Percentiles rank a stretch among this genome's conserved stretches.
These are phyloP conservation scores for Boletus pseudopeckii DNA, from an alignment of 768 basidiomycete genomes.

Conservation along the genomic window DNA sequence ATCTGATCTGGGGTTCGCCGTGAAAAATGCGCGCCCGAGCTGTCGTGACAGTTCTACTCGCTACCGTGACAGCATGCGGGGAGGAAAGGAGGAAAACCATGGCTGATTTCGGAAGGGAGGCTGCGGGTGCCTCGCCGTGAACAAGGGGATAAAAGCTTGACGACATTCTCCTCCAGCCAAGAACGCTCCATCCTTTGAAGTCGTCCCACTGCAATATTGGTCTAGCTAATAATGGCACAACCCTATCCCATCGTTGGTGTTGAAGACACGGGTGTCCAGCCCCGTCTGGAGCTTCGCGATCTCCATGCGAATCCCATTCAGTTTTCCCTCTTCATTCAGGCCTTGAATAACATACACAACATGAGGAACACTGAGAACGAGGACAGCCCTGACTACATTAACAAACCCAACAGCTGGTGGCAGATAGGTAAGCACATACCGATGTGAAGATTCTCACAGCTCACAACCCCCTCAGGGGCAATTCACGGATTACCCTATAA, in stretches of 20 bases:
- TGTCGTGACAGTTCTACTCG: background rate
- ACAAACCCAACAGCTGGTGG: constrained; percentile 22
- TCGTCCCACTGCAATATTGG: background rate
- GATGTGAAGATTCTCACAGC: background rate
- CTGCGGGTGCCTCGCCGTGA: background rate
- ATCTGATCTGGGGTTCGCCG: background rate
- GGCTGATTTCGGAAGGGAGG: background rate
- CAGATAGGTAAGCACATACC: constrained; percentile 11
- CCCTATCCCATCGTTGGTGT: constrained; percentile 9
- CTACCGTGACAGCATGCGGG: background rate
- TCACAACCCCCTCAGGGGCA: constrained; percentile 1
- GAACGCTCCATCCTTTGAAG: background rate
- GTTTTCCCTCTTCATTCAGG: constrained; percentile 20
- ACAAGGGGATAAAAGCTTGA: constrained; percentile 2
- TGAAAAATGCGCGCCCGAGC: background rate
- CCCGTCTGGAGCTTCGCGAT: constrained; percentile 16
- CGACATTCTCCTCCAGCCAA: background rate
- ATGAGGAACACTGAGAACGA: background rate
- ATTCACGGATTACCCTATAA: constrained; percentile 20
- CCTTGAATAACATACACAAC: constrained; percentile 1
- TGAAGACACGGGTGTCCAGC: constrained; percentile 1
- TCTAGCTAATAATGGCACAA: constrained; percentile 8
- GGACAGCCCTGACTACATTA: constrained; percentile 1
- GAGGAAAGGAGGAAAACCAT: background rate
- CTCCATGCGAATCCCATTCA: constrained; percentile 9